These are phyloP conservation scores for Vitis amurensis DNA, from an alignment of 164 flowering plant genomes.

Conservation along the genomic window DNA sequence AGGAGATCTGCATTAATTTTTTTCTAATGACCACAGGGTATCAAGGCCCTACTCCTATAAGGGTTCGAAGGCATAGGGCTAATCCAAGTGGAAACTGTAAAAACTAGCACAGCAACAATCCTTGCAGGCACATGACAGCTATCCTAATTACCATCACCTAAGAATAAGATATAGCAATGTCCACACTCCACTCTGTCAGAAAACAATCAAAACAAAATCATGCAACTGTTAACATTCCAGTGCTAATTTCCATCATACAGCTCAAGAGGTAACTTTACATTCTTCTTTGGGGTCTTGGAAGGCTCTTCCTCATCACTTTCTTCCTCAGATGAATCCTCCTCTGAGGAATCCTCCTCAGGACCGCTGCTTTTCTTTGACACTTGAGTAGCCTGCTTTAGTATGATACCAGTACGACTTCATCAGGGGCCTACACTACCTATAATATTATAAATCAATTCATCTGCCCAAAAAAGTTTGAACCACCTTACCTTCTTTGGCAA, in stretches of 20 bases:
- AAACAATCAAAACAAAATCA: background rate
- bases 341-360: slow-evolving; percentile 30
- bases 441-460: background rate
- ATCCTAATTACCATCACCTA: background rate
- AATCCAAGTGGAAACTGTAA: too few relatives aligned
- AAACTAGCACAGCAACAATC: too few relatives aligned
- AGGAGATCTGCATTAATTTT: too few relatives aligned
- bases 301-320: slow-evolving; percentile 44
- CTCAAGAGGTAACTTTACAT: slow-evolving; percentile 13
- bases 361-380: slow-evolving; percentile 22
- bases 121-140: background rate
- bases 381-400: slow-evolving; percentile 14
- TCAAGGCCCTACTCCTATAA: too few relatives aligned
- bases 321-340: slow-evolving; percentile 34
- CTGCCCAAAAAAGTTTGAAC: background rate
- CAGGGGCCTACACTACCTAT: background rate
- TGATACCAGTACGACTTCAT: background rate
- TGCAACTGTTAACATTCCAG: background rate
- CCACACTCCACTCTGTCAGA: background rate
- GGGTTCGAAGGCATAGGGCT: too few relatives aligned
- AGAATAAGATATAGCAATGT: too few relatives aligned
- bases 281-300: slow-evolving; percentile 43
- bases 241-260: background rate
- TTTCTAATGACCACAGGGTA: too few relatives aligned
- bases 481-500: slow-evolving; percentile 15